Evolutionary conservation across 305 asterid species (phyloP).

Genomic region (Fraxinus sp.): DNA sequence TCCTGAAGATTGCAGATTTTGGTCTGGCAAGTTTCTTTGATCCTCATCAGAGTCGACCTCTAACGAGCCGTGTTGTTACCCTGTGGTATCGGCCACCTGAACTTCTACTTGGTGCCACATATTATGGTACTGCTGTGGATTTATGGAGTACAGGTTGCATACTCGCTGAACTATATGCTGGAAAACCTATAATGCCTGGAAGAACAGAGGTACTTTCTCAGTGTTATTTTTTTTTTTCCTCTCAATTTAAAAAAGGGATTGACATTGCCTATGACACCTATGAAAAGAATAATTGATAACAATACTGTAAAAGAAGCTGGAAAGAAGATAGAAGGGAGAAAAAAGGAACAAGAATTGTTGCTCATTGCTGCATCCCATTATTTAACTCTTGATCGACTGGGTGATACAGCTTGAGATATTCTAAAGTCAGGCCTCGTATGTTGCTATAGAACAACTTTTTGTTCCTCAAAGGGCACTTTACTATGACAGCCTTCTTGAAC

Average conservation of each 20-base stretch:
- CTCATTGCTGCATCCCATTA: background rate
- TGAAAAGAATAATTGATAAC: background rate
- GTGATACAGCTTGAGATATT: background rate
- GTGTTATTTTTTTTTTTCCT: background rate
- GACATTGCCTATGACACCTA: background rate
- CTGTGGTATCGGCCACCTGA: slow-evolving; percentile 96
- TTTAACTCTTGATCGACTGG: background rate
- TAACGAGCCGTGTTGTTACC: slow-evolving; percentile 93
- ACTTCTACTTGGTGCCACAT: slow-evolving; percentile 89
- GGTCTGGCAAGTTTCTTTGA: slow-evolving; percentile 87
- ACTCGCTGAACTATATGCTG: slow-evolving; percentile 81
- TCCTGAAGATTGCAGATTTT: slow-evolving; percentile 85
- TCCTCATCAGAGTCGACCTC: slow-evolving; percentile 67
- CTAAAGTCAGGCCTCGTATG: background rate
- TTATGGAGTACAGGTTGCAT: slow-evolving; percentile 95
- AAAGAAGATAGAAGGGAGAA: background rate
- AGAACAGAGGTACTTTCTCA: slow-evolving; percentile 70
- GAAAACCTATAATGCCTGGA: slow-evolving; percentile 97
- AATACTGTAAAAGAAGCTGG: background rate
- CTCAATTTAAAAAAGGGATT: background rate
- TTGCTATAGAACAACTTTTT: background rate
- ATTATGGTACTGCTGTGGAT: slow-evolving; percentile 81
- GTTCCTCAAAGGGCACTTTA: background rate
- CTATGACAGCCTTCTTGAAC: background rate
- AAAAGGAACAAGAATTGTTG: background rate